Base-by-base conservation (phyloP, 768 basidiomycete species). In the Rhodosporidiobolus sp. region DNA sequence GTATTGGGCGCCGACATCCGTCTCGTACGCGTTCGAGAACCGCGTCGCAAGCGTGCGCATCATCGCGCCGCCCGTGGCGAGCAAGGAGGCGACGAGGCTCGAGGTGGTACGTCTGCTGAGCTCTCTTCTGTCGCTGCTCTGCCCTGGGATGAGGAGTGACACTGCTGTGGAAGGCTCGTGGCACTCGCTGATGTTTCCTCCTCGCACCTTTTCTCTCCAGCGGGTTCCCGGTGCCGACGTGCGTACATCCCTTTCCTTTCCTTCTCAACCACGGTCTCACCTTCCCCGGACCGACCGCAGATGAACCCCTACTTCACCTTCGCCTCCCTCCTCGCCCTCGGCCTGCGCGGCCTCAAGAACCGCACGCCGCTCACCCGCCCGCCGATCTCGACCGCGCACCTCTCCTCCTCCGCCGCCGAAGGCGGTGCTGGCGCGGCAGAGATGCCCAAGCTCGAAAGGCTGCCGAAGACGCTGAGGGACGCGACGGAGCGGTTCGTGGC, bases 151-250 rank as follows among this genome's bases (percentile, higher is more conserved):
- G 38, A 43, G 14, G 38, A 43, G 38, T 7, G n/a, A n/a, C n/a
- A n/a, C n/a, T n/a, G n/a, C n/a, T n/a, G n/a, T 26, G 49, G 11
- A 50, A 12, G 19, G 3, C 35, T 4, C 14, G 17, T 12, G 28
- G n/a, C n/a, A 32, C 30, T 9, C 12, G 22, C 49, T 50, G 49
- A 50, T 24, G 49, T 35, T 52, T 14, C 20, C 49, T n/a, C 48
- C 10, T 54, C n/a, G 38, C 7, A 43, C 52, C 26, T 35, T n/a
- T 17, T 26, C 19, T 17, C 32, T 4, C 22, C 61, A 76, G 76
- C 89, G 96, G 65, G 87, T 98, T 26, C 94, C 96, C 2, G 96
- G 96, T 34, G 96, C 96, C 50, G 96, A 99, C 79, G 92, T 97
- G 87, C 76, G 82, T n/a, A n/a, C 38, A 7, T 78, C 22, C 1